Conservation (phyloP, 495 filamentous ascomycete genomes). For the Podospora pseudoanserina region DNA sequence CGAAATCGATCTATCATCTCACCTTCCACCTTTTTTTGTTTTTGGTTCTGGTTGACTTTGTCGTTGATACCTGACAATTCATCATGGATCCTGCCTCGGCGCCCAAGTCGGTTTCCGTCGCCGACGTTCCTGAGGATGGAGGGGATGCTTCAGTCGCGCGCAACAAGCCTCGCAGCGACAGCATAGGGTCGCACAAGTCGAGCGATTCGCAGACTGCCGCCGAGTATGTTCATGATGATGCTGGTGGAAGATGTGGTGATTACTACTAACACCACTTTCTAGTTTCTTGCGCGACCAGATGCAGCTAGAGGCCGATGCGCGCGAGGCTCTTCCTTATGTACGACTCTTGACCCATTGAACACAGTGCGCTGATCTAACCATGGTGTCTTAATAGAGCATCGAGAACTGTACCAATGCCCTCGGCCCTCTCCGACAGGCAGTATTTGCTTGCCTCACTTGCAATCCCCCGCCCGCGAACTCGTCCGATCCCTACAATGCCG, state of each 20-base stretch:
- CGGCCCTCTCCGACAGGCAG: constrained; percentile 76
- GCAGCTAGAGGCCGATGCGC: constrained; percentile 87
- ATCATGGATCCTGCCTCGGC: constrained; percentile 32
- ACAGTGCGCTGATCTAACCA: not conserved
- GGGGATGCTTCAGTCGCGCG: constrained; percentile 24
- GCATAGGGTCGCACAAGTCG: constrained; percentile 61
- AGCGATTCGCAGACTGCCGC: constrained; percentile 78
- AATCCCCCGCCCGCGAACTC: constrained; percentile 67
- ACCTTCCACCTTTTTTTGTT: no score
- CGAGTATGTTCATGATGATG: constrained; percentile 54
- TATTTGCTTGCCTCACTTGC: constrained; percentile 92
- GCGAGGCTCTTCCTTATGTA: constrained; percentile 90
- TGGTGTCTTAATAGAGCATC: constrained; percentile 59
- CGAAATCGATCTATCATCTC: no score
- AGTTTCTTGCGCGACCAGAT: constrained; percentile 89
- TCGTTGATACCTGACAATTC: not conserved
- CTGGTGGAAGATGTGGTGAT: not conserved
- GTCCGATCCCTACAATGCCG: constrained; percentile 63
- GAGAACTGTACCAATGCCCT: constrained; percentile 86
- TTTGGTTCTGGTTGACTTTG: not conserved
- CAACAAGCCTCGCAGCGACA: constrained; percentile 43
- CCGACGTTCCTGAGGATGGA: constrained; percentile 10
- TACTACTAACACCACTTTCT: not conserved
- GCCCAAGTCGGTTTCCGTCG: constrained; percentile 18
- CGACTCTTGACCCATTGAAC: constrained; percentile 6